Base-by-base conservation (phyloP, 1,284 basidiomycete genomes). In the Leccinum insolens region DNA sequence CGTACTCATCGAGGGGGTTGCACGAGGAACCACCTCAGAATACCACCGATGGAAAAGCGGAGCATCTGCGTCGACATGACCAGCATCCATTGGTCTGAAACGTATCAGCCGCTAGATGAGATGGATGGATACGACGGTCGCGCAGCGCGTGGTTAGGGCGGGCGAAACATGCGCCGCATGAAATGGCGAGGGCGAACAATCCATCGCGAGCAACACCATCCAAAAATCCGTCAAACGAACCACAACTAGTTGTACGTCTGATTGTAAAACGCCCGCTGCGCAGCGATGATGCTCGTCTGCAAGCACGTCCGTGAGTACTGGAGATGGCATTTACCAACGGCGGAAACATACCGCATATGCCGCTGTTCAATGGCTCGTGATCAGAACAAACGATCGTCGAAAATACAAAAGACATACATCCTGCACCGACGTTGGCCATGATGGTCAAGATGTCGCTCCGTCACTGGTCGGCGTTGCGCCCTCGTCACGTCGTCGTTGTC, bases 1-100 rank as follows among this genome's bases (percentile, higher is more conserved):
- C 58, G n/a, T 37, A 77, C 89, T 93, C 93, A 98, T 95, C 0
- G 92, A 92, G 0, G 95, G 93, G 0, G 95, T 73, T 90, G 88
- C 17, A 95, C 92, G 46, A 95, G 84, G 84, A 94, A 93, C 15
- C 90, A 85, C 22, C 89, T 82, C 59, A 87, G 85, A 64, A 94
- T 81, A 34, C 95, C 95, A 6, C 95, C 94, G 34, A 96, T 88
- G 2, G 92, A 91, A 77, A 96, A 95, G 1, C 95, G 95, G 58
- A 95, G 90, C 64, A 96, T 80, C 75, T 96, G 92, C 0, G 93
- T 92, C 15, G 93, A 90, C 82, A 97, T 88, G n/a, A 94, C 86
- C 58, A 96, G 78, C 77, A 96, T 84, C 84, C 89, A 88, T 84
- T 91, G 88, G 85, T 90, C 82, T 79, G 85, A 77, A 22, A 34